Evolutionary conservation across 2,329 filamentous ascomycete species (phyloP).

Genomic region (Claviceps sp.): DNA sequence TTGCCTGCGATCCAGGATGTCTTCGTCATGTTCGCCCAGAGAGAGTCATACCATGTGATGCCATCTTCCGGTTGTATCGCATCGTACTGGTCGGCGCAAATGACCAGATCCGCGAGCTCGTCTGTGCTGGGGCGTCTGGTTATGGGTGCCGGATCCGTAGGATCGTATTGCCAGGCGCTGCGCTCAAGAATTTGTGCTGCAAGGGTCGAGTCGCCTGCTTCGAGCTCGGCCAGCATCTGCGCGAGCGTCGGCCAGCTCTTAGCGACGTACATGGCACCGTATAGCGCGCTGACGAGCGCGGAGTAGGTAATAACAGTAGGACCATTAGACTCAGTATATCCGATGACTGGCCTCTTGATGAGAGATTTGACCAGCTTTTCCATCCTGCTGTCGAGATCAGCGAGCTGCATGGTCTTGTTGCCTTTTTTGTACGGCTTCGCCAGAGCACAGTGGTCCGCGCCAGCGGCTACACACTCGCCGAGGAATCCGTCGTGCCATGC

Average conservation of each 20-base stretch:
- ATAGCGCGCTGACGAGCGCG: conserved; percentile 24
- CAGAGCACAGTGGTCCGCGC: conserved; percentile 30
- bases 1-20: conserved; percentile 33
- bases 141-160: conserved; percentile 17
- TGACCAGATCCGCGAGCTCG: conserved; percentile 28
- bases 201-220: conserved; percentile 30
- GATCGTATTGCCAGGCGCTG: conserved; percentile 28
- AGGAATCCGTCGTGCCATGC: conserved; percentile 37
- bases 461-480: conserved; percentile 34
- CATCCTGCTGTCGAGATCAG: conserved; percentile 26
- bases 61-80: conserved; percentile 23
- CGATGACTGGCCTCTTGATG: conserved; percentile 22
- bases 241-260: conserved; percentile 28
- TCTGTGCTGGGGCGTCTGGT: conserved; percentile 18
- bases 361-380: conserved; percentile 23
- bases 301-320: conserved; percentile 34
- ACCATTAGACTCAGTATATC: conserved; percentile 24
- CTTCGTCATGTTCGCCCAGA: conserved; percentile 34
- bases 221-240: conserved; percentile 28
- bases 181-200: conserved; percentile 25
- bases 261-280: conserved; percentile 29
- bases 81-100: conserved; percentile 34
- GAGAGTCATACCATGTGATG: conserved; percentile 29
- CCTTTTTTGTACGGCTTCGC: conserved; percentile 18
- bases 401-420: conserved; percentile 18